These are phyloP conservation scores for Rhododendron ferrugineum DNA, from an alignment of 148 eudicot species.

Conservation along the genomic window DNA sequence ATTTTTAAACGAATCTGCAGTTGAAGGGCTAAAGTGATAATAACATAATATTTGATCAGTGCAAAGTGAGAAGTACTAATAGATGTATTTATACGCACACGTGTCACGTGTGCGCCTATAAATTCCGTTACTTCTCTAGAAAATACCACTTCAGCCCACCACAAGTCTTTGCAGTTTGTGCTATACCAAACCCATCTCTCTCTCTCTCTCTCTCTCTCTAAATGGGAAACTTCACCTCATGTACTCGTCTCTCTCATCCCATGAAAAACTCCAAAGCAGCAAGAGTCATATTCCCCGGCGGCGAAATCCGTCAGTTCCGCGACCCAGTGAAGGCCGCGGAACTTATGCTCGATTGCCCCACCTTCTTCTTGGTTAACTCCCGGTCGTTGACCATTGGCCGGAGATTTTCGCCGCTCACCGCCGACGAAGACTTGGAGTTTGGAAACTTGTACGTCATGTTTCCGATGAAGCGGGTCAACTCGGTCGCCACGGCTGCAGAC, in stretches of 20 bases:
- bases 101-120: background rate
- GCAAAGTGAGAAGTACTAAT: background rate
- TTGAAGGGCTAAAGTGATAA: background rate
- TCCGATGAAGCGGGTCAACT: constrained; percentile 39
- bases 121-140: background rate
- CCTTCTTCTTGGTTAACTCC: constrained; percentile 26
- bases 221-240: constrained; percentile 36
- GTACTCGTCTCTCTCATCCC: constrained; percentile 12
- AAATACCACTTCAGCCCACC: background rate
- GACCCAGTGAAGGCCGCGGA: constrained; percentile 40
- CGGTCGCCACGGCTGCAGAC: constrained; percentile 31
- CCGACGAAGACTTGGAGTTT: constrained; percentile 38
- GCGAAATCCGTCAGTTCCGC: constrained; percentile 40
- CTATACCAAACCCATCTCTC: background rate
- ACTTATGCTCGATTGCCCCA: constrained; percentile 41
- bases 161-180: background rate
- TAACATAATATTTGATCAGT: background rate
- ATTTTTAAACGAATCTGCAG: background rate
- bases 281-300: constrained; percentile 37
- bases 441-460: constrained; percentile 40
- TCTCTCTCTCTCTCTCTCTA: background rate
- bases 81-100: background rate
- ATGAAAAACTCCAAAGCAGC: constrained; percentile 26
- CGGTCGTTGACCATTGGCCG: constrained; percentile 21
- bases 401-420: constrained; percentile 33